Evolutionary conservation across 2,329 filamentous ascomycete species (phyloP).

Genomic region (Stemphylium lycopersici): DNA sequence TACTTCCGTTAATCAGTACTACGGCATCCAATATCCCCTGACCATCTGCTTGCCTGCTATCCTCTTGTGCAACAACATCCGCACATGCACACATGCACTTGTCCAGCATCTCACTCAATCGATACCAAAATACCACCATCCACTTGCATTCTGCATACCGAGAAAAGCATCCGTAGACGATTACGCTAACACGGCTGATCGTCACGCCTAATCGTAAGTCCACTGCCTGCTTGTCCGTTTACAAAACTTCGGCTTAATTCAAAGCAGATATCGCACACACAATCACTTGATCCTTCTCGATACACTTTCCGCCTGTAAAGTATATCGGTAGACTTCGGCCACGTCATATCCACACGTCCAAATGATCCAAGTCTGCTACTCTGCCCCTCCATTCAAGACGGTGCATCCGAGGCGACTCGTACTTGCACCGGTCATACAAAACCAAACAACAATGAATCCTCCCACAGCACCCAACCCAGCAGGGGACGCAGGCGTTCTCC

Average conservation of each 20-base stretch:
- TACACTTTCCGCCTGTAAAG: conserved; percentile 9
- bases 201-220: conserved; percentile 13
- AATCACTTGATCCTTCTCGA: conserved; percentile 8
- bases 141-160: conserved; percentile 1
- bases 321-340: conserved; percentile 34
- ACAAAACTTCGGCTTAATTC: conserved; percentile 1
- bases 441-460: conserved; percentile 35
- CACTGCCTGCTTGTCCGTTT: not conserved
- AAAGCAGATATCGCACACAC: conserved; percentile 3
- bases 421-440: conserved; percentile 31
- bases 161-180: conserved; percentile 1
- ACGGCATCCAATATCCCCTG: conserved; percentile 13
- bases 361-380: conserved; percentile 45
- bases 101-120: conserved; percentile 1
- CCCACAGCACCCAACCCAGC: conserved; percentile 50
- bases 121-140: not conserved
- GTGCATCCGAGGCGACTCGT: conserved; percentile 38
- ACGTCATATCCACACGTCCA: conserved; percentile 20
- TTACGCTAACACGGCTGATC: conserved; percentile 4
- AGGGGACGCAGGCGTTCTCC: conserved; percentile 49
- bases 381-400: conserved; percentile 36
- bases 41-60: conserved; percentile 10
- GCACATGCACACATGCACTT: conserved; percentile 8
- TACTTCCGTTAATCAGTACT: conserved; percentile 16
- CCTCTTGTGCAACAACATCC: conserved; percentile 9